Conservation (phyloP, 2,329 filamentous ascomycete species). For the Aspergillus sergii region DNA sequence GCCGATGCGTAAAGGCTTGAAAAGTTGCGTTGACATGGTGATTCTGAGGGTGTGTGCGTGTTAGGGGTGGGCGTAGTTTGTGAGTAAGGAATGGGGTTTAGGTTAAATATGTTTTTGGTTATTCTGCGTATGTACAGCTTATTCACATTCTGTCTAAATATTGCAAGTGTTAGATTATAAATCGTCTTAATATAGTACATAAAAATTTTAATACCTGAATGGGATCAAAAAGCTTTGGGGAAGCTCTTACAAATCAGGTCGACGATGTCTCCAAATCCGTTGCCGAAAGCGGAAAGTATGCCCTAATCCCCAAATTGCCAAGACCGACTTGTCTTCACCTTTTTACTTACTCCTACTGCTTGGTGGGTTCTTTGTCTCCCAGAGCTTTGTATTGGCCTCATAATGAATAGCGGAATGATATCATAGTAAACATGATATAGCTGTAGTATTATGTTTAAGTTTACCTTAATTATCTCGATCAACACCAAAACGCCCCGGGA, state of each 20-base stretch:
- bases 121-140: neutral
- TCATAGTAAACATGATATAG: neutral
- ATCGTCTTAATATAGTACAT: neutral
- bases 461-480: neutral
- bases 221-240: neutral
- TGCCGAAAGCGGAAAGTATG: neutral
- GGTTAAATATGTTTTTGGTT: neutral
- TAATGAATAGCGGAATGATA: neutral
- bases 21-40: neutral
- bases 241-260: neutral
- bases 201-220: neutral
- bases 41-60: too few relatives aligned
- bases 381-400: neutral
- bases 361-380: rapidly evolving
- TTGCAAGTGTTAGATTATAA: neutral
- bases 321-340: neutral
- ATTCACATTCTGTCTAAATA: neutral
- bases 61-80: too few relatives aligned
- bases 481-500: neutral
- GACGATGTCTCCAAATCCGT: neutral
- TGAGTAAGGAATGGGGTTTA: neutral
- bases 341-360: neutral
- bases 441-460: rapidly evolving
- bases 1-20: neutral
- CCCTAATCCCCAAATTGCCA: neutral